Conservation (phyloP, 2,329 filamentous ascomycete genomes). For the Microcyclospora pomicola region DNA sequence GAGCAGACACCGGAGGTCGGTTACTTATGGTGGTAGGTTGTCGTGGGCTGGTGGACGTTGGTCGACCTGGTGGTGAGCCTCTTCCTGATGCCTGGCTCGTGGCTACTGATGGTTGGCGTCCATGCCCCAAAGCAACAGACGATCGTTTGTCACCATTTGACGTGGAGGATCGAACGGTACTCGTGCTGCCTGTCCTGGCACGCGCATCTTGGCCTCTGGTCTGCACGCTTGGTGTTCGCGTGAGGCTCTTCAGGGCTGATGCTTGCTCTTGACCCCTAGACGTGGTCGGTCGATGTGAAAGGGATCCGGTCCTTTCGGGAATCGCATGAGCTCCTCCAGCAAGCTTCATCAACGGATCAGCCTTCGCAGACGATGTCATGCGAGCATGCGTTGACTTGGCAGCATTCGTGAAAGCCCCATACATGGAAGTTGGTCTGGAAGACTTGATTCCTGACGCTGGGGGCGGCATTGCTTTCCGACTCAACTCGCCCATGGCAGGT, state of each 20-base stretch:
- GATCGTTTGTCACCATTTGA: no score
- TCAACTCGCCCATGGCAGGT: constrained; percentile 7
- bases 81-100: background rate
- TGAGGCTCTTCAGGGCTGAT: constrained; percentile 5
- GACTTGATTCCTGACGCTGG: constrained; percentile 9
- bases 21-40: no score
- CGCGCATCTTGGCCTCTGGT: constrained; percentile 1
- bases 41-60: no score
- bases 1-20: constrained; percentile 3
- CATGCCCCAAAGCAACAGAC: no score
- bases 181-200: constrained; percentile 5
- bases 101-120: background rate
- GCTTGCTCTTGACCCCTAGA: constrained; percentile 15
- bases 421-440: constrained; percentile 6
- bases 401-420: constrained; percentile 1
- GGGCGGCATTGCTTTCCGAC: constrained; percentile 17
- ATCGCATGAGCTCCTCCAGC: no score
- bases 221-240: constrained; percentile 6
- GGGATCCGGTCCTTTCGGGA: no score
- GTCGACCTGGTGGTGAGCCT: no score
- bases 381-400: no score
- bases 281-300: background rate
- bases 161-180: background rate
- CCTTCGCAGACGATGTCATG: no score
- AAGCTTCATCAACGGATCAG: no score